Conservation (phyloP, 805 yeast species). For the Starmerella potacharoeniae region DNA sequence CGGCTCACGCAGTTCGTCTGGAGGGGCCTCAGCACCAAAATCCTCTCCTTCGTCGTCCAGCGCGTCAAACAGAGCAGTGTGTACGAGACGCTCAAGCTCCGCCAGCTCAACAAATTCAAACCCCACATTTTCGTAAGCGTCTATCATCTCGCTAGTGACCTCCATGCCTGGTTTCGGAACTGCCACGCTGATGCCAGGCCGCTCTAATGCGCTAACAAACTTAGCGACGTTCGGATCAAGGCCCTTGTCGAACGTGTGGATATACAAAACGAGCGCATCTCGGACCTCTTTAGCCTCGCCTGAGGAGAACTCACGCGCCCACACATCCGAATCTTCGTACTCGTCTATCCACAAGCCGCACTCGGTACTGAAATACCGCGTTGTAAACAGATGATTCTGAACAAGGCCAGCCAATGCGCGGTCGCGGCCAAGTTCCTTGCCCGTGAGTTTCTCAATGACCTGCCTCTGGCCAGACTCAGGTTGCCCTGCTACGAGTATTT, state of each 20-base stretch:
- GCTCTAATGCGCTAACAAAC: slow-evolving; percentile 19
- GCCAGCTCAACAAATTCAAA: slow-evolving; percentile 25
- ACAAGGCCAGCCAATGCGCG: slow-evolving; percentile 23
- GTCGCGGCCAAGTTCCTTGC: slow-evolving; percentile 7
- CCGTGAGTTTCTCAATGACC: slow-evolving; percentile 26
- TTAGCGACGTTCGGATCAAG: slow-evolving; percentile 10
- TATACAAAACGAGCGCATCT: slow-evolving; percentile 30
- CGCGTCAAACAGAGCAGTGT: slow-evolving; percentile 13
- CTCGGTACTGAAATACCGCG: slow-evolving; percentile 29
- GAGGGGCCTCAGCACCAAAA: background rate
- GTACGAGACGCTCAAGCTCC: slow-evolving; percentile 20
- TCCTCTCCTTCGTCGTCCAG: slow-evolving; percentile 2
- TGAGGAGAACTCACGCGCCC: slow-evolving; percentile 28
- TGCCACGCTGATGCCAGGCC: slow-evolving; percentile 24
- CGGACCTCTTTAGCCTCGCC: slow-evolving; percentile 31
- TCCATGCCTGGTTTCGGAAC: slow-evolving; percentile 17
- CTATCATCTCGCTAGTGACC: background rate
- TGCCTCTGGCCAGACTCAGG: slow-evolving; percentile 29
- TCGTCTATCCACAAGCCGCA: slow-evolving; percentile 31
- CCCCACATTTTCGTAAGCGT: slow-evolving; percentile 14
- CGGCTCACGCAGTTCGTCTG: background rate
- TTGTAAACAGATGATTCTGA: slow-evolving; percentile 22
- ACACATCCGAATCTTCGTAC: slow-evolving; percentile 21
- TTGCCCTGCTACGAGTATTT: slow-evolving; percentile 28
- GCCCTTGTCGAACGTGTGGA: slow-evolving; percentile 19